Conservation (phyloP, 2,329 filamentous ascomycete genomes). For the Talaromyces sp. region DNA sequence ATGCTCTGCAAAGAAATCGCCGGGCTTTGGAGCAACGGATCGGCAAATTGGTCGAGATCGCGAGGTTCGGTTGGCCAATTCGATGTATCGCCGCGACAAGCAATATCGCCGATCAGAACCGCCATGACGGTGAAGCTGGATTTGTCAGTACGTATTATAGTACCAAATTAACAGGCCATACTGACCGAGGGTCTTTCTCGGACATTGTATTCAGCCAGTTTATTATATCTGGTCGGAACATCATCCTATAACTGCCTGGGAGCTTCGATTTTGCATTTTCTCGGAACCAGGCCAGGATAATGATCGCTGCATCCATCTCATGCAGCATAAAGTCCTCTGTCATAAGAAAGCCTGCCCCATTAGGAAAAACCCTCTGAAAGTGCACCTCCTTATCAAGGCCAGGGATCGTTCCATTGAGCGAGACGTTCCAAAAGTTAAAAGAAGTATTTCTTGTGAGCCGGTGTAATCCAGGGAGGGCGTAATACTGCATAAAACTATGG, state of each 20-base stretch:
- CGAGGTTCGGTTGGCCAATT: conserved; percentile 6
- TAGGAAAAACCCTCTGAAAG: conserved; percentile 33
- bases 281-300: conserved; percentile 34
- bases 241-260: conserved; percentile 31
- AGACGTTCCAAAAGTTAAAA: conserved; percentile 32
- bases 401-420: conserved; percentile 21
- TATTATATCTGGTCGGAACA: conserved; percentile 31
- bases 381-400: conserved; percentile 17
- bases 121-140: conserved; percentile 23
- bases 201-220: conserved; percentile 27
- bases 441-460: conserved; percentile 16
- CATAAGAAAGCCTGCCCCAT: conserved; percentile 32
- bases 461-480: conserved; percentile 22
- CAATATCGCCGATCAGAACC: conserved; percentile 21
- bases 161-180: background rate
- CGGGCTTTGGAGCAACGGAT: conserved; percentile 19
- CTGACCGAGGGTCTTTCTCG: conserved; percentile 12
- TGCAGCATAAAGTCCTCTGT: conserved; percentile 35
- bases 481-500: conserved; percentile 26
- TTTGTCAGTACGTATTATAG: background rate
- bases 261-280: conserved; percentile 16
- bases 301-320: conserved; percentile 23
- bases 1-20: conserved; percentile 25
- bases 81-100: conserved; percentile 13
- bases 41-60: conserved; percentile 18